A percentile compares a stretch with the other conserved stretches of the same genome.
Evolutionary conservation across 352 stramenopile genomes (phyloP).

Genomic region (Thraustochytrium sp.): DNA sequence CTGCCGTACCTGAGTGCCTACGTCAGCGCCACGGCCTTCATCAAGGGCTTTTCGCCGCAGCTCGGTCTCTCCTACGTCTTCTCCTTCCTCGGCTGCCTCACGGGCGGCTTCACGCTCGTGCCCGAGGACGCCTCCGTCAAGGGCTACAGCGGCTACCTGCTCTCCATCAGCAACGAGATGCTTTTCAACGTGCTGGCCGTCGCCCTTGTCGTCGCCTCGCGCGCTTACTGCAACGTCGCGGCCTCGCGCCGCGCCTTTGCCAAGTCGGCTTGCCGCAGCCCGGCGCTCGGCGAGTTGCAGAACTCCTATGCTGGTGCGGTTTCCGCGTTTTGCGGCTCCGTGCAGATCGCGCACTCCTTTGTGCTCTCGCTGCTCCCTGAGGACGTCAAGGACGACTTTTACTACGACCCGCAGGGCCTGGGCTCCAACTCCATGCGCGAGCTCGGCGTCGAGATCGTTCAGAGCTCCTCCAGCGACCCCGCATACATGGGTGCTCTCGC

Average conservation of each 20-base stretch:
- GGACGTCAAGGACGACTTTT: slow-evolving; percentile 34
- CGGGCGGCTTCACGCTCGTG: not conserved
- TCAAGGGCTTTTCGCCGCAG: not conserved
- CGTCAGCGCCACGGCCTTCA: not conserved
- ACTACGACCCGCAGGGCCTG: not conserved
- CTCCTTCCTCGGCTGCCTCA: not conserved
- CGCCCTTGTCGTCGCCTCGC: not conserved
- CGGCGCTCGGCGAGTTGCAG: not conserved
- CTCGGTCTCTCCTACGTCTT: not conserved
- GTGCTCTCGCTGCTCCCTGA: not conserved
- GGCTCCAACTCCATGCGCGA: slow-evolving; percentile 28
- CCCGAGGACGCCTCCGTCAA: not conserved
- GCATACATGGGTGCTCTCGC: not conserved
- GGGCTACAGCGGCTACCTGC: not conserved
- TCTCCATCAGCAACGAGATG: not conserved
- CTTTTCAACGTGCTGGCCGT: not conserved
- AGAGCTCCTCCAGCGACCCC: not conserved
- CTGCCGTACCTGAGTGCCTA: slow-evolving; percentile 26
- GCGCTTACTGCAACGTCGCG: not conserved
- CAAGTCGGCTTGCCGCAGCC: not conserved
- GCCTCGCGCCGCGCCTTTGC: not conserved
- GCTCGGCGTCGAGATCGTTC: not conserved
- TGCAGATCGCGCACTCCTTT: not conserved
- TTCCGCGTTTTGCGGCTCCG: slow-evolving; percentile 12
- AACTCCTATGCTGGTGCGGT: slow-evolving; percentile 1